Percentiles rank a stretch among this genome's conserved stretches.
These are phyloP conservation scores for Hortiboletus campestris DNA, from an alignment of 768 basidiomycete species.

Conservation along the genomic window DNA sequence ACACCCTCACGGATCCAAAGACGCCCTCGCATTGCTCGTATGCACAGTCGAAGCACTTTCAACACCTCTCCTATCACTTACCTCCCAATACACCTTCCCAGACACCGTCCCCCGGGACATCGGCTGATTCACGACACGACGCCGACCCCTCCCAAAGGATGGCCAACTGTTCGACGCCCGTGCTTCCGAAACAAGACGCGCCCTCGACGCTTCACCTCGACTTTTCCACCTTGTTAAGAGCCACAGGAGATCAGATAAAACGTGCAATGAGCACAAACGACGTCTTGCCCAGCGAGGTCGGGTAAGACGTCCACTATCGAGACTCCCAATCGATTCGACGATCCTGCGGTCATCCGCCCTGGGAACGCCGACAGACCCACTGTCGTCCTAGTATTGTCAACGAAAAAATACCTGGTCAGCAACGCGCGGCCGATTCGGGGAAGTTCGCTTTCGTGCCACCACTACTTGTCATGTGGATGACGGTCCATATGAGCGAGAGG, in stretches of 20 bases:
- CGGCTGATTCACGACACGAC: conserved; percentile 25
- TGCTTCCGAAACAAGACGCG: conserved; percentile 30
- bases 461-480: neutral
- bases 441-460: conserved; percentile 1
- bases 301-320: conserved; percentile 19
- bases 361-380: conserved; percentile 3
- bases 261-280: conserved; percentile 29
- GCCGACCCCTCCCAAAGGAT: conserved; percentile 31
- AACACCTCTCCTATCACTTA: neutral
- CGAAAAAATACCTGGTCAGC: too few relatives aligned
- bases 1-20: conserved; percentile 15
- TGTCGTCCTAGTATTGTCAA: neutral
- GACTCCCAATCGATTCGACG: conserved; percentile 7
- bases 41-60: conserved; percentile 6
- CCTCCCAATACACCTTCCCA: conserved; percentile 22
- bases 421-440: too few relatives aligned
- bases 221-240: conserved; percentile 19
- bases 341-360: conserved; percentile 15
- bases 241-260: conserved; percentile 38
- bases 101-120: neutral
- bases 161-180: conserved; percentile 33
- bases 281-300: conserved; percentile 21
- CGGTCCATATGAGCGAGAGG: neutral
- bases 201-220: conserved; percentile 18
- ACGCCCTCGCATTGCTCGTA: conserved; percentile 24